Conservation (phyloP, 805 yeast genomes). For the Ogataea nitratoaversa region DNA sequence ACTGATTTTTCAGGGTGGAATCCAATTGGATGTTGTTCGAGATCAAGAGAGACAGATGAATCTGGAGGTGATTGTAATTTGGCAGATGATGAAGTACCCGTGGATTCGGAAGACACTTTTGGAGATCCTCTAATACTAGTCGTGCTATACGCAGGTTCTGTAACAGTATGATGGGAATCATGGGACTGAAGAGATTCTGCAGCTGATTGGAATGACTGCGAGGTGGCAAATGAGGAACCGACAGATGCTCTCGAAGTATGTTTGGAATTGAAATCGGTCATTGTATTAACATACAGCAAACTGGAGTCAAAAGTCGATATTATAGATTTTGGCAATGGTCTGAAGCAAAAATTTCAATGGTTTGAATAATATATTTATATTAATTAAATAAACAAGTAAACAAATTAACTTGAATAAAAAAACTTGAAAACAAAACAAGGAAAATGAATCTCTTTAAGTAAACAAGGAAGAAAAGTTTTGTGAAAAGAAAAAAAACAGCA, state of each 20-base stretch:
- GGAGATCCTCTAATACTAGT: not conserved
- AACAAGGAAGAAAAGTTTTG: too few relatives aligned
- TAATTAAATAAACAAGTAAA: too few relatives aligned
- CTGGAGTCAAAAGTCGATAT: too few relatives aligned
- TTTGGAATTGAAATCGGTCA: too few relatives aligned
- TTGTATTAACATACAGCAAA: too few relatives aligned
- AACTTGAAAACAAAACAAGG: too few relatives aligned
- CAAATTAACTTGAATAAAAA: too few relatives aligned
- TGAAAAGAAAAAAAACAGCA: too few relatives aligned
- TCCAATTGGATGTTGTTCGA: conserved; percentile 4
- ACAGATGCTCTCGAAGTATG: not conserved
- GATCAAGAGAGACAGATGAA: conserved; percentile 5
- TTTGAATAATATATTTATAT: too few relatives aligned
- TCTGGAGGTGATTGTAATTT: conserved; percentile 8
- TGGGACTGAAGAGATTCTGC: not conserved
- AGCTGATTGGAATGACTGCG: not conserved
- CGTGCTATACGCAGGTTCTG: not conserved
- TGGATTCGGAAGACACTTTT: not conserved
- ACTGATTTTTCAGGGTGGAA: conserved; percentile 1
- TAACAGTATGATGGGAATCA: not conserved
- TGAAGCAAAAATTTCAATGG: too few relatives aligned
- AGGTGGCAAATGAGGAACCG: conserved; percentile 6
- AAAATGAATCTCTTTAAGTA: too few relatives aligned
- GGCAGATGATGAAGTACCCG: not conserved
- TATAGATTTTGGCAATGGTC: too few relatives aligned